These are phyloP conservation scores for Geosmithia putterillii DNA, from an alignment of 2,329 filamentous ascomycete species.

Conservation along the genomic window DNA sequence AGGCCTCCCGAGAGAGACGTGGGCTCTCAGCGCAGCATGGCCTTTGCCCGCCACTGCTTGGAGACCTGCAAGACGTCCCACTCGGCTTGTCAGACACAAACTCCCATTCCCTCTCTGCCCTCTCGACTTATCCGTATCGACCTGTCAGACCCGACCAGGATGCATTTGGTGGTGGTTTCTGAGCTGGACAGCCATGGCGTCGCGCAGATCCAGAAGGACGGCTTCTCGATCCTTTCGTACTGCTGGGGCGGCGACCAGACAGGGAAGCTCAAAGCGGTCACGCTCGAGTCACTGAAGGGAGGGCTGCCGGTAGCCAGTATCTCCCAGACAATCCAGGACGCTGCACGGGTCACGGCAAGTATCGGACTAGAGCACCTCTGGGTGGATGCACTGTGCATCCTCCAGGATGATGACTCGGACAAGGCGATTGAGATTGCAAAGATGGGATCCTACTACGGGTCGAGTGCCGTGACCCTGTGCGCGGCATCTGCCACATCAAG, in stretches of 20 bases:
- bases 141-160: background rate
- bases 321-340: background rate
- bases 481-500: background rate
- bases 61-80: too few species aligned
- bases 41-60: too few species aligned
- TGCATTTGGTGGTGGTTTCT: too few species aligned
- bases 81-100: too few species aligned
- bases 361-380: conserved; percentile 7
- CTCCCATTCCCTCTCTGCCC: too few species aligned
- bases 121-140: background rate
- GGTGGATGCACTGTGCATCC: conserved; percentile 8
- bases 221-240: background rate
- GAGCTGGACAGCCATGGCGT: too few species aligned
- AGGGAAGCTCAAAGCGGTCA: background rate
- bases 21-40: background rate
- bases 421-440: conserved; percentile 5
- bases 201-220: background rate
- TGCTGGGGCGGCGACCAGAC: background rate
- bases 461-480: conserved; percentile 1
- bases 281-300: background rate
- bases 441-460: conserved; percentile 5
- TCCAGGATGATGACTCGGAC: conserved; percentile 5
- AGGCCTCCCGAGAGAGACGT: background rate
- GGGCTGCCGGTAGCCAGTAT: background rate
- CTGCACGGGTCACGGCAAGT: background rate